These are phyloP conservation scores for Skeletonema menzelii DNA, from an alignment of 108 stramenopile species.

Conservation along the genomic window DNA sequence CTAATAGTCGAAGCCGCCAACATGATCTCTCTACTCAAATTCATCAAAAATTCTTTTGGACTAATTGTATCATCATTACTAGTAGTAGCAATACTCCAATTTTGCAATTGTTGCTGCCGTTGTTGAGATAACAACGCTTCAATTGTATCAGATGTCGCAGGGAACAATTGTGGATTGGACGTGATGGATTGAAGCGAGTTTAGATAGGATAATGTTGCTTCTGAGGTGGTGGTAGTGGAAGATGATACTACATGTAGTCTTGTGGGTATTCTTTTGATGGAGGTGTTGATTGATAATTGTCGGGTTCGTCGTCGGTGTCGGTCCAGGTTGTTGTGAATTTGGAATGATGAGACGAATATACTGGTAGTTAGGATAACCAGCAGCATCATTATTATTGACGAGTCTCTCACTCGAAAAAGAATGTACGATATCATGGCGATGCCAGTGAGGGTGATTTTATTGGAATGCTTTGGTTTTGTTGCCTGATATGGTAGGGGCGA, in stretches of 20 bases:
- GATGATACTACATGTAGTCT: not conserved
- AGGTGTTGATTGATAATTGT: no score
- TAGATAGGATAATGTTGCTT: not conserved
- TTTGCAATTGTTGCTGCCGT: not conserved
- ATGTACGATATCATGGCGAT: no score
- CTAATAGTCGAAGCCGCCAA: not conserved
- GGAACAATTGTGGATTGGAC: constrained; percentile 6
- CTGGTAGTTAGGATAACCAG: no score
- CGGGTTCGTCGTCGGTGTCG: no score
- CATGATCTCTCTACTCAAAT: not conserved
- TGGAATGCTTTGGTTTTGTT: no score
- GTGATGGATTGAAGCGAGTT: constrained; percentile 6
- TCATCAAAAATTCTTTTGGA: not conserved
- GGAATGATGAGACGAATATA: no score
- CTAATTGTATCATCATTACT: not conserved
- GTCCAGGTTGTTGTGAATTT: no score
- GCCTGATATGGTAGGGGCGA: no score
- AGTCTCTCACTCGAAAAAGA: no score
- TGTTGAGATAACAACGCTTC: constrained; percentile 3
- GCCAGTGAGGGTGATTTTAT: no score
- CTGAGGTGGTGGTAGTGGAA: not conserved
- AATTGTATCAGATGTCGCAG: constrained; percentile 3
- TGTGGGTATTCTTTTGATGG: no score
- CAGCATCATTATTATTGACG: no score
- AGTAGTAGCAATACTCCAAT: not conserved